Conservation (phyloP, 1,284 basidiomycete species). For the Psilocybe mexicana region DNA sequence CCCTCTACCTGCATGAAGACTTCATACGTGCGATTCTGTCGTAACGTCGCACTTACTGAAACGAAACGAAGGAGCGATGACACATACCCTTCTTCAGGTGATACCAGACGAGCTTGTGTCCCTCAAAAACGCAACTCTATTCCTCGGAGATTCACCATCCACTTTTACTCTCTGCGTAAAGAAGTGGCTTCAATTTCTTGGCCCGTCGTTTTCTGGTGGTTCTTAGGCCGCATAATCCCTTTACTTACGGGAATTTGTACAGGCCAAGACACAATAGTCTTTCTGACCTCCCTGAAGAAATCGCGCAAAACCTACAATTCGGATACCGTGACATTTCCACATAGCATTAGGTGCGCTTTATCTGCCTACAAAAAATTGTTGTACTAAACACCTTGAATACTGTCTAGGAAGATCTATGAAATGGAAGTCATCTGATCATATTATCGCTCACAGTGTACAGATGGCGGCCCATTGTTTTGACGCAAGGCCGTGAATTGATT, state of each 20-base stretch:
- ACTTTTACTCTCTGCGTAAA: not conserved
- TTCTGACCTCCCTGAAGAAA: not conserved
- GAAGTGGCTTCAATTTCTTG: conserved; percentile 5
- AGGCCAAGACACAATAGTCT: conserved; percentile 3
- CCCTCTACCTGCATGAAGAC: conserved; percentile 17
- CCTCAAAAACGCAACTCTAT: not conserved
- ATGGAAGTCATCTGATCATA: too few relatives aligned
- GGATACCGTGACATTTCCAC: too few relatives aligned
- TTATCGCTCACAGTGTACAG: too few relatives aligned
- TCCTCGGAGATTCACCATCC: not conserved
- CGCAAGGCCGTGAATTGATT: too few relatives aligned
- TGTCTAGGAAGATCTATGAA: too few relatives aligned
- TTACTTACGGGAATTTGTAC: not conserved
- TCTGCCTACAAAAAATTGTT: too few relatives aligned
- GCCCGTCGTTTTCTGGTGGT: conserved; percentile 5
- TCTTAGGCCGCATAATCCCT: not conserved
- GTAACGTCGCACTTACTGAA: not conserved
- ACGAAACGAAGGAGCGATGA: conserved; percentile 2
- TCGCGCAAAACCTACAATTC: too few relatives aligned
- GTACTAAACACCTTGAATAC: too few relatives aligned
- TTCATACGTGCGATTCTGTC: conserved; percentile 1
- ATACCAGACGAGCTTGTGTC: not conserved
- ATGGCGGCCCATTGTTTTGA: too few relatives aligned
- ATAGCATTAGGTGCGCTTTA: too few relatives aligned
- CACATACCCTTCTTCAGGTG: conserved; percentile 8